Conservation (phyloP, 2,329 filamentous ascomycete genomes). For the Calonectria hawksworthii region DNA sequence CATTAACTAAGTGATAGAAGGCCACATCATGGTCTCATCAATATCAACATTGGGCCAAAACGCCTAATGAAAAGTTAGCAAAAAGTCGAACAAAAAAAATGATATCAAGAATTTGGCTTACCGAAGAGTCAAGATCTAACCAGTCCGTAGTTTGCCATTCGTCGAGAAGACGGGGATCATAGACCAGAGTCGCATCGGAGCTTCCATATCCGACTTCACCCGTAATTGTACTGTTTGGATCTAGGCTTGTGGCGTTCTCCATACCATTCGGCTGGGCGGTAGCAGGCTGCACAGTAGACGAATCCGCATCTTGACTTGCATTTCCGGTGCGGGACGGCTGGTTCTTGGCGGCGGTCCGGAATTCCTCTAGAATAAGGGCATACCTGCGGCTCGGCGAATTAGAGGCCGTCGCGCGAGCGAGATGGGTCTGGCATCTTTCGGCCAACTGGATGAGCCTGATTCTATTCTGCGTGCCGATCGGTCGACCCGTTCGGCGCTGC, state of each 20-base stretch:
- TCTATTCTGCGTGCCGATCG: slow-evolving; percentile 27
- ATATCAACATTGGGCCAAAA: slow-evolving; percentile 30
- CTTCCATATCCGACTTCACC: not conserved
- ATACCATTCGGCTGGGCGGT: not conserved
- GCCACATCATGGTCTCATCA: slow-evolving; percentile 26
- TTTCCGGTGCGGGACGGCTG: not conserved
- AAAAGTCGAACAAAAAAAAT: accelerated
- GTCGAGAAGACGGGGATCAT: slow-evolving; percentile 27
- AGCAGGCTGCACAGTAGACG: not conserved
- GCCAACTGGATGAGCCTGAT: slow-evolving; percentile 42
- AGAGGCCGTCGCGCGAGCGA: slow-evolving; percentile 32
- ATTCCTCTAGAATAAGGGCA: slow-evolving; percentile 36
- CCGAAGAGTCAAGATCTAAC: slow-evolving; percentile 37
- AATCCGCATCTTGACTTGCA: not conserved
- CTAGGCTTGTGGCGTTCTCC: not conserved
- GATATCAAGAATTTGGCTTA: not conserved
- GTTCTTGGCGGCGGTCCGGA: slow-evolving; percentile 20
- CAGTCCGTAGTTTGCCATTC: slow-evolving; percentile 38
- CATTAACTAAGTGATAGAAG: slow-evolving; percentile 25
- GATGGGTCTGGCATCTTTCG: slow-evolving; percentile 38
- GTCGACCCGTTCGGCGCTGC: slow-evolving; percentile 34
- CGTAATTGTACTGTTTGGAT: not conserved
- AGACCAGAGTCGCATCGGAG: not conserved
- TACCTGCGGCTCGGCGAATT: slow-evolving; percentile 40
- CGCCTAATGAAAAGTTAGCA: slow-evolving; percentile 10